Conservation (phyloP, 129 eudicot species). For the Dittrichia graveolens region DNA sequence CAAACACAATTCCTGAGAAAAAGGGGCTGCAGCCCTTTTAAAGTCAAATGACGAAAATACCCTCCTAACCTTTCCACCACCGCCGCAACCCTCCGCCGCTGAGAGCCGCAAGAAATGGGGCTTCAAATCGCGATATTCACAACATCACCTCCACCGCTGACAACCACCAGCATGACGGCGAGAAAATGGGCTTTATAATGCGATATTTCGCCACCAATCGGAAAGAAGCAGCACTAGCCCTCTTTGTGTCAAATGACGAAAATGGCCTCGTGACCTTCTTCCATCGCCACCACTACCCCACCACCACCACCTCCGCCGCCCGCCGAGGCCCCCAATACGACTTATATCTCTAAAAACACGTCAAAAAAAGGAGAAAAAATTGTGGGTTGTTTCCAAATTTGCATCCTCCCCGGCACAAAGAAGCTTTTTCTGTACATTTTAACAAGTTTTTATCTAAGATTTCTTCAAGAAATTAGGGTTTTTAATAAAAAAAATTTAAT, state of each 20-base stretch:
- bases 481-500: not conserved
- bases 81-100: not conserved
- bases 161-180: not conserved
- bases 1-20: not conserved
- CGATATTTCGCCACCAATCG: not conserved
- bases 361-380: not conserved
- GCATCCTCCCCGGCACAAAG: constrained; percentile 21
- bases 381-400: not conserved
- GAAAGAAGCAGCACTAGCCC: not conserved
- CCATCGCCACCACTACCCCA: constrained; percentile 9
- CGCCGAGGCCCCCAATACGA: not conserved
- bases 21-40: not conserved
- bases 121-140: not conserved
- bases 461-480: not conserved
- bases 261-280: constrained; percentile 9
- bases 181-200: not conserved
- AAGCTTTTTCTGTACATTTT: constrained; percentile 27
- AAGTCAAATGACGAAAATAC: constrained; percentile 26
- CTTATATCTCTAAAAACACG: constrained; percentile 17
- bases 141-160: constrained; percentile 13
- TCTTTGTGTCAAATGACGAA: constrained; percentile 19
- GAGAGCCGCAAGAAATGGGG: not conserved
- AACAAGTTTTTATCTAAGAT: not conserved
- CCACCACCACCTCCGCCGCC: constrained; percentile 12
- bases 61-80: constrained; percentile 10